Percentiles rank a stretch among this genome's conserved stretches.
Evolutionary conservation across 768 basidiomycete genomes (phyloP).

Genomic region (Mycena olivaceomarginata): DNA sequence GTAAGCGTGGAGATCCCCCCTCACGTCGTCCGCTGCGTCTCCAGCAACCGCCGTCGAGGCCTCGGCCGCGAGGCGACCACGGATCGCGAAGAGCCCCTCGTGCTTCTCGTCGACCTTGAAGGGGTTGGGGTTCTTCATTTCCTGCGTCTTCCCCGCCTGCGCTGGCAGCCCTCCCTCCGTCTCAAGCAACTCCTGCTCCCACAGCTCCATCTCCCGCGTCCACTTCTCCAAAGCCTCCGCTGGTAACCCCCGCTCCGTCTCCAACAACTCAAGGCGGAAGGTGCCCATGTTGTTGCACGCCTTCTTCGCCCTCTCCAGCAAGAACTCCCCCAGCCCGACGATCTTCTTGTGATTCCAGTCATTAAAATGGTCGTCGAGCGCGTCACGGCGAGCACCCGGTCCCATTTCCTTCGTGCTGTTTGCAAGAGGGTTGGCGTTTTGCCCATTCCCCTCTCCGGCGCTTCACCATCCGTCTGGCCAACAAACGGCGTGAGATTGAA

Average conservation of each 20-base stretch:
- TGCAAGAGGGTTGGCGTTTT: slow-evolving; percentile 53
- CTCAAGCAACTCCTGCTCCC: slow-evolving; percentile 1
- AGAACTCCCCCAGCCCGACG: neutral
- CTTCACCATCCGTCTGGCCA: slow-evolving; percentile 60
- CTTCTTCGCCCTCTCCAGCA: slow-evolving; percentile 14
- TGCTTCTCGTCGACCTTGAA: neutral
- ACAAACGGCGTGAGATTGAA: slow-evolving; percentile 53
- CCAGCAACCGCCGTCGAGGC: no score
- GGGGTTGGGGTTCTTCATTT: neutral
- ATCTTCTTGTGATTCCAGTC: slow-evolving; percentile 39
- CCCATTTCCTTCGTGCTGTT: slow-evolving; percentile 63
- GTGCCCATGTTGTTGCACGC: slow-evolving; percentile 9
- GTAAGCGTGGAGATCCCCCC: slow-evolving; percentile 10
- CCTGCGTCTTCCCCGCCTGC: neutral
- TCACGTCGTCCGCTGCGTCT: neutral
- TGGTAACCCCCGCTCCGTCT: no score
- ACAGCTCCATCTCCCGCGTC: no score
- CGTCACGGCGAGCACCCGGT: slow-evolving; percentile 29
- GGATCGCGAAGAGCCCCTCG: neutral
- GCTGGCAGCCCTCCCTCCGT: neutral
- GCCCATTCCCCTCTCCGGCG: slow-evolving; percentile 55
- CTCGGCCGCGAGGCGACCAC: no score
- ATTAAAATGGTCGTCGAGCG: slow-evolving; percentile 30
- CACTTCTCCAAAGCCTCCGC: no score
- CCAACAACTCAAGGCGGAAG: neutral